Percentiles rank a stretch among this genome's conserved stretches.
These are phyloP conservation scores for Ambrosia trifida DNA, from an alignment of 129 eudicot genomes.

Conservation along the genomic window DNA sequence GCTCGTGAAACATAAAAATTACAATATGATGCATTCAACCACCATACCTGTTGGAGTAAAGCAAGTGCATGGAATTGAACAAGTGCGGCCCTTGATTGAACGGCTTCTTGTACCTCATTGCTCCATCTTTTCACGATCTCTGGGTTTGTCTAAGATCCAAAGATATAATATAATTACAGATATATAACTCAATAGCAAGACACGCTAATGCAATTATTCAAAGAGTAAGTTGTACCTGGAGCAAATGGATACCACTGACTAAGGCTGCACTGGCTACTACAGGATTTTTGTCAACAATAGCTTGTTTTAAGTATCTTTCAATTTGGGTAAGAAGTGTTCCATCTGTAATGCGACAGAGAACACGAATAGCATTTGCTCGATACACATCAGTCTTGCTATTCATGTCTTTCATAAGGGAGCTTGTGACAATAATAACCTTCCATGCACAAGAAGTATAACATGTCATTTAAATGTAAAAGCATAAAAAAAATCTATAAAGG, in stretches of 20 bases:
- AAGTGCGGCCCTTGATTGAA: conserved; percentile 87
- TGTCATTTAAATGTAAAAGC: conserved; percentile 19
- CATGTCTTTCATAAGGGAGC: conserved; percentile 98
- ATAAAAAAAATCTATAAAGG: background rate
- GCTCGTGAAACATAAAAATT: conserved; percentile 1
- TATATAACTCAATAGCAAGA: no score
- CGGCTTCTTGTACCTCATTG: conserved; percentile 95
- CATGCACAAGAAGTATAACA: conserved; percentile 5
- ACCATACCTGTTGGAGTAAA: conserved; percentile 78
- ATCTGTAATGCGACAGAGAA: conserved; percentile 90
- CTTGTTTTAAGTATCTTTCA: conserved; percentile 94
- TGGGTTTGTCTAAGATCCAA: conserved; percentile 60
- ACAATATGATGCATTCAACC: conserved; percentile 17
- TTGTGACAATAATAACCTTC: conserved; percentile 93
- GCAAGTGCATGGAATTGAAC: conserved; percentile 96
- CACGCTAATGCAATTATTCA: conserved; percentile 10
- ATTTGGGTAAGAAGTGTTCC: conserved; percentile 92
- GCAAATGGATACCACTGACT: conserved; percentile 93
- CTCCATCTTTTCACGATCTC: conserved; percentile 95
- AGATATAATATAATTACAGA: background rate
- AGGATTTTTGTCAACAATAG: conserved; percentile 93
- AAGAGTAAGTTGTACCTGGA: conserved; percentile 56
- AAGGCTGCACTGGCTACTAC: conserved; percentile 98
- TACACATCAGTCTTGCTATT: conserved; percentile 95
- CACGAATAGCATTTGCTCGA: conserved; percentile 95